A percentile compares a stretch with the other conserved stretches of the same genome.
These are phyloP conservation scores for Coleophoma cylindrospora DNA, from an alignment of 2,329 filamentous ascomycete species.

Conservation along the genomic window DNA sequence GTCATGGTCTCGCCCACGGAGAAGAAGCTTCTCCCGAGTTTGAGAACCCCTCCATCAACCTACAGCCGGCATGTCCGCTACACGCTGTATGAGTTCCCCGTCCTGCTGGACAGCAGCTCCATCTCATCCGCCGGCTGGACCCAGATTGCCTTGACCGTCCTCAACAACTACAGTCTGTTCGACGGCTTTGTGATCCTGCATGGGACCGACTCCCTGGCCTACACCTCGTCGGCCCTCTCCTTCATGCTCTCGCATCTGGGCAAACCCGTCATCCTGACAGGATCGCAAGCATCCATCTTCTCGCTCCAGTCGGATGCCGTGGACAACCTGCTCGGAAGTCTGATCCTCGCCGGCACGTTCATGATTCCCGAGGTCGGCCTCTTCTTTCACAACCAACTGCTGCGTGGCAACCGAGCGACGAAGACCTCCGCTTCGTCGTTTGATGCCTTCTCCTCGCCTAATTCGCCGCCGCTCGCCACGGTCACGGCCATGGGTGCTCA, in stretches of 20 bases:
- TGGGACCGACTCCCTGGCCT: constrained; percentile 65
- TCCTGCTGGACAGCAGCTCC: constrained; percentile 64
- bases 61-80: constrained; percentile 64
- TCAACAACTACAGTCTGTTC: constrained; percentile 62
- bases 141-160: constrained; percentile 53
- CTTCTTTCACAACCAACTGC: constrained; percentile 69
- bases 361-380: constrained; percentile 71
- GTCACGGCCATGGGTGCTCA: constrained; percentile 55
- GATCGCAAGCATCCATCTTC: constrained; percentile 61
- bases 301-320: constrained; percentile 68
- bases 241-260: constrained; percentile 71
- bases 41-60: constrained; percentile 55
- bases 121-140: constrained; percentile 70
- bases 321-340: constrained; percentile 64
- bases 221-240: constrained; percentile 65
- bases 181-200: constrained; percentile 71
- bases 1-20: constrained; percentile 20
- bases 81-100: constrained; percentile 63
- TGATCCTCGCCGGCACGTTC: constrained; percentile 69
- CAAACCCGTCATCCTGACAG: constrained; percentile 66
- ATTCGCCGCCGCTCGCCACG: constrained; percentile 57
- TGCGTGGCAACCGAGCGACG: constrained; percentile 63
- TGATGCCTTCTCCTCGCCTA: constrained; percentile 64
- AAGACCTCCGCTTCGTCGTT: constrained; percentile 67
- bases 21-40: constrained; percentile 19